Conservation (phyloP, 495 filamentous ascomycete genomes). For the Neurospora pannonica region DNA sequence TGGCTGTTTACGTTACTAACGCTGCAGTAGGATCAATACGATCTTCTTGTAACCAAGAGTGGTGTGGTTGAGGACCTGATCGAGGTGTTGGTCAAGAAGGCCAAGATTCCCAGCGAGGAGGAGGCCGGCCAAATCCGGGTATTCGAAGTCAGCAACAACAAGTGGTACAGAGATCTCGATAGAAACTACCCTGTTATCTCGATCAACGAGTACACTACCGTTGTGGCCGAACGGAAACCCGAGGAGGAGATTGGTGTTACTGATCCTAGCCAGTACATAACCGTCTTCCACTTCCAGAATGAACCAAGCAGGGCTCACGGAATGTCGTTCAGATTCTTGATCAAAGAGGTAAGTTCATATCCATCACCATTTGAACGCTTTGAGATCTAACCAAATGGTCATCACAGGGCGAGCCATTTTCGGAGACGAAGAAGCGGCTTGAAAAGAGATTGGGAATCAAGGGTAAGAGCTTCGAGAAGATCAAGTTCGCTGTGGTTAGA, state of each 20-base stretch:
- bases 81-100: slow-evolving; percentile 64
- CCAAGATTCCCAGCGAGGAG: slow-evolving; percentile 62
- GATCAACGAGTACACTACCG: slow-evolving; percentile 74
- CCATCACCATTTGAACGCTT: background rate
- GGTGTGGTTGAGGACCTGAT: slow-evolving; percentile 71
- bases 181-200: slow-evolving; percentile 55
- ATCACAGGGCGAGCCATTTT: slow-evolving; percentile 69
- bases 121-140: slow-evolving; percentile 56
- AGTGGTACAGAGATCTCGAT: slow-evolving; percentile 65
- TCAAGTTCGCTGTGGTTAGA: slow-evolving; percentile 83
- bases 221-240: slow-evolving; percentile 73
- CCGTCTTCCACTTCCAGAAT: slow-evolving; percentile 83
- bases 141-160: slow-evolving; percentile 69
- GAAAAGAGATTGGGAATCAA: slow-evolving; percentile 88
- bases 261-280: slow-evolving; percentile 53
- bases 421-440: slow-evolving; percentile 82
- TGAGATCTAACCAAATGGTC: background rate
- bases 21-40: slow-evolving; percentile 54
- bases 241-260: slow-evolving; percentile 60
- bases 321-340: slow-evolving; percentile 81
- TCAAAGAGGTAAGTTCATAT: slow-evolving; percentile 61
- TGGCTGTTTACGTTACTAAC: slow-evolving; percentile 28
- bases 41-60: slow-evolving; percentile 76
- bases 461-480: slow-evolving; percentile 97
- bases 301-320: slow-evolving; percentile 68